Evolutionary conservation across 768 basidiomycete genomes (phyloP), one percentile per base, ranked within the genome.

Genomic region (Mrakia gelida): DNA sequence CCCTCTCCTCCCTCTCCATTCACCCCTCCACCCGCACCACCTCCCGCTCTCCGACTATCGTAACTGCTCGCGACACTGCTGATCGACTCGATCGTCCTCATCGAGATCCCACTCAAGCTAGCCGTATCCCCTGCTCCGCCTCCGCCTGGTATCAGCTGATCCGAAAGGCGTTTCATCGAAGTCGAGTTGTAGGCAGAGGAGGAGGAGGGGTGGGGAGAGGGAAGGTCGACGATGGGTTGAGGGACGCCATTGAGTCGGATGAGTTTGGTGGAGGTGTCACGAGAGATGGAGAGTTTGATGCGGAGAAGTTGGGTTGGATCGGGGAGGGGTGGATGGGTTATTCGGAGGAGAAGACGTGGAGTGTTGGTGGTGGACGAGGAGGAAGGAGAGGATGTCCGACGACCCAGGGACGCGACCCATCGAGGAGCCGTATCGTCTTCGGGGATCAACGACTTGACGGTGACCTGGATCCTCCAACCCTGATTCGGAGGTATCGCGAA

Each of bases 381-480:
- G 28, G 41, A 8, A 11, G 62, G n/a, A 23, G 61, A 67, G 3
- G 62, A 23, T 13, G 82, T 79, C 23, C 81, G 75, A 49, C 82
- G 81, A 26, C 83, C 82, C 63, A 83, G 81, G 62, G 82, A 81
- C 5, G 81, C 80, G 10, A 80, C 73, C 81, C 81, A 82, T 0
- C 79, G 81, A 15, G 81, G 71, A 4, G 82, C 82, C 26, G 80
- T 82, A 67, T 82, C 81, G 70, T 82, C 80, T 41, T 83, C 83
- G 8, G 81, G 80, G 1, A 71, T 56, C 13, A 70, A 32, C 26
- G 73, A 75, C 75, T 80, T 82, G 59, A 82, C 82, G 7, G 90
- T 87, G 38, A 96, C 86, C 81, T 91, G 93, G 0, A 95, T 88
- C 81, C 94, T 94, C 94, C 93, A 98, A 38, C 93, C 92, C 79